Evolutionary conservation across 306 rosid species (phyloP).

Genomic region (Rubus idaeus): DNA sequence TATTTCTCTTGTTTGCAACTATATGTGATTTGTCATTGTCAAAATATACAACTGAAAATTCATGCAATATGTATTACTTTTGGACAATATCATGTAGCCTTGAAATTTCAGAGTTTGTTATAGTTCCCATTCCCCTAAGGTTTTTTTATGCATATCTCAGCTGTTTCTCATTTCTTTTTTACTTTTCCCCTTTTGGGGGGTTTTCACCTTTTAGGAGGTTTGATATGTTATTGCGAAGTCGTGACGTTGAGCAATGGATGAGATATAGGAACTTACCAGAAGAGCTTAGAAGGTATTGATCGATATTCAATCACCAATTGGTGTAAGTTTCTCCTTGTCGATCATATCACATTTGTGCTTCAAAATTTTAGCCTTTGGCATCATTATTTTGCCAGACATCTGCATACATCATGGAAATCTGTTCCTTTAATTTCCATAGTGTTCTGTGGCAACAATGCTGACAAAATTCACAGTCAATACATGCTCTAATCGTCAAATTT

Average conservation of each 20-base stretch:
- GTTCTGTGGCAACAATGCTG: neutral
- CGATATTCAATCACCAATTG: neutral
- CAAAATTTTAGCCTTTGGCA: neutral
- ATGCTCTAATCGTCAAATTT: neutral
- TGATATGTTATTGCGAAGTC: slow-evolving; percentile 70
- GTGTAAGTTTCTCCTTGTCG: slow-evolving; percentile 1
- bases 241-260: slow-evolving; percentile 93
- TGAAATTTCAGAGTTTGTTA: neutral
- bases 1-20: neutral
- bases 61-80: neutral
- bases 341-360: neutral
- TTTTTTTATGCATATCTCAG: neutral
- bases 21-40: neutral
- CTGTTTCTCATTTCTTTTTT: neutral
- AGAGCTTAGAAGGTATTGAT: slow-evolving; percentile 50
- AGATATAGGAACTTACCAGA: slow-evolving; percentile 70
- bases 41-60: neutral
- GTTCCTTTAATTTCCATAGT: neutral
- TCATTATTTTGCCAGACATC: neutral
- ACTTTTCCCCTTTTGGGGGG: neutral
- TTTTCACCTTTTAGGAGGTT: slow-evolving; percentile 52
- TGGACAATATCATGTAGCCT: neutral
- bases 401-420: neutral
- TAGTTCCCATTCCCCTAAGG: neutral
- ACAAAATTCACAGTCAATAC: neutral